Evolutionary conservation across 2,329 filamentous ascomycete genomes (phyloP), one percentile per base, ranked within the genome.

Genomic region (Diplodia corticola): DNA sequence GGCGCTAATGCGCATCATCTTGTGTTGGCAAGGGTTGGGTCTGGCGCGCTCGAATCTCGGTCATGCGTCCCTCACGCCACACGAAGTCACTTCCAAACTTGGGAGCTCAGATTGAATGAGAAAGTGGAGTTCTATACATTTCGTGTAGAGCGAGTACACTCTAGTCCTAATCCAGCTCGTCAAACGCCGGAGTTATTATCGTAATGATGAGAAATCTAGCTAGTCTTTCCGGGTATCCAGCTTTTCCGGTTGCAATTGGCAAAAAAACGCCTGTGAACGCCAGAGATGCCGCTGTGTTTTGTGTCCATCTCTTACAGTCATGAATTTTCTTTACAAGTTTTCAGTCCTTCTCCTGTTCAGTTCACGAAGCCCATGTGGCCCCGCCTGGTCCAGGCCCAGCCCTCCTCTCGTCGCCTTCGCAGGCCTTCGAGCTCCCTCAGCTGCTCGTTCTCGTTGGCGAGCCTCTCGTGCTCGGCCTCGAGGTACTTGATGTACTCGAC

Each of bases 371-470:
- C 64, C 64, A 65, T 50, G 30, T 28, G 33, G 17, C 54, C 53
- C n/a, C 64, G 53, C 44, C 54, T 65, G 40, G 37, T 37, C 64
- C 64, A 65, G 64, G 48, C 53, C 64, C 53, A 59, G 26, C 64
- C 64, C n/a, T 65, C 53, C 54, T 65, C 64, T 20, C 64, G 53
- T 5, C 64, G 53, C 30, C 64, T 44, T 26, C 64, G 53, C 30
- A 65, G 46, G 30, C 64, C 64, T 54, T 65, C 64, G 17, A 65
- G 64, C 64, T 65, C 67, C 44, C 71, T 66, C 30, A 78, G 67
- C 51, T 68, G 64, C 46, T 76, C 73, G 28, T 73, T 71, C 67
- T 77, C 73, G 5, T 68, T 67, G n/a, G 65, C 67, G 9, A 73
- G 59, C 10, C 60, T 60, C 51, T 64, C 67, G 37, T 61, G 60